These are phyloP conservation scores for Dalbergia cultrata DNA, from an alignment of 306 rosid species.

Conservation along the genomic window DNA sequence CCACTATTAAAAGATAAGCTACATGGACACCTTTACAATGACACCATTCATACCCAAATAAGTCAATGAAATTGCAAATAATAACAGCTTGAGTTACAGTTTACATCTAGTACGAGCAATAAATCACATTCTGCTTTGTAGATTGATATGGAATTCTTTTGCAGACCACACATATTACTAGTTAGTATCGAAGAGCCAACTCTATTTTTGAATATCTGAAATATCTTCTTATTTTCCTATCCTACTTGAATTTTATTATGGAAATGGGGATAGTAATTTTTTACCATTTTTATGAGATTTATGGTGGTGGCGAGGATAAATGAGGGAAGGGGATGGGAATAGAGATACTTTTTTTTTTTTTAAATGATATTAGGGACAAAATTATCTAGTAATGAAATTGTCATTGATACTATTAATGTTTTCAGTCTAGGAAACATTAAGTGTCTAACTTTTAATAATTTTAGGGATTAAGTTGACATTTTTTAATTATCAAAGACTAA, in stretches of 20 bases:
- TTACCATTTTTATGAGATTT: too few species aligned
- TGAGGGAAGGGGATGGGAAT: too few species aligned
- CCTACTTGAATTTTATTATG: slow-evolving; percentile 1
- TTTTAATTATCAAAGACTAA: too few species aligned
- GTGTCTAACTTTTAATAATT: too few species aligned
- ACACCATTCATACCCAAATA: background rate
- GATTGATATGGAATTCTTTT: background rate
- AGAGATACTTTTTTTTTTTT: too few species aligned
- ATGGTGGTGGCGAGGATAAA: too few species aligned
- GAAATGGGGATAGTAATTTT: too few species aligned
- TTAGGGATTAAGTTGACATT: too few species aligned
- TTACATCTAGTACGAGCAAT: slow-evolving; percentile 7
- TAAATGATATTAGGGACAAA: too few species aligned
- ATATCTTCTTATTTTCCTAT: slow-evolving; percentile 12
- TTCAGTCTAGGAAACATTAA: too few species aligned
- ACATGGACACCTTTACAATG: background rate
- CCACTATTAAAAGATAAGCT: background rate
- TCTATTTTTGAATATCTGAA: slow-evolving; percentile 9
- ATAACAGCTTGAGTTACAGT: background rate
- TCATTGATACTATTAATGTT: too few species aligned
- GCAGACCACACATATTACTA: slow-evolving; percentile 3
- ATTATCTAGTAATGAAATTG: too few species aligned
- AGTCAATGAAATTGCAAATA: slow-evolving; percentile 1
- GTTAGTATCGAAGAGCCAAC: slow-evolving; percentile 27
- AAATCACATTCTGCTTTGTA: slow-evolving; percentile 21